Evolutionary conservation across 2,329 filamentous ascomycete species (phyloP).

Genomic region (Stylonectria norvegica): DNA sequence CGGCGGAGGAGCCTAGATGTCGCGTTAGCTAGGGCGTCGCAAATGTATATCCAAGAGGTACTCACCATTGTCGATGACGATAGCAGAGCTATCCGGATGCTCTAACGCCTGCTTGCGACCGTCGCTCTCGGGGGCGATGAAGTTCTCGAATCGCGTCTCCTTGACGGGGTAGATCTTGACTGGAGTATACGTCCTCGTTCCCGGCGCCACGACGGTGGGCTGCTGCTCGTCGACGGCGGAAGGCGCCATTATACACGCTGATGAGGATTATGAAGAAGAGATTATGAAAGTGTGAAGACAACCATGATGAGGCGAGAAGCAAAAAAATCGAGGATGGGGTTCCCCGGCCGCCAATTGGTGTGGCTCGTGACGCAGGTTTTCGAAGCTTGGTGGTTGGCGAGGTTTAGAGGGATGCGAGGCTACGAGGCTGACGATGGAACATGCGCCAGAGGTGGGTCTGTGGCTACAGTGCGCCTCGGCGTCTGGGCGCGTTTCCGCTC

Average conservation of each 20-base stretch:
- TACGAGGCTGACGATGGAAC: conserved; percentile 34
- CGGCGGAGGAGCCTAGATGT: conserved; percentile 70
- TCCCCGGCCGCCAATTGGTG: conserved; percentile 26
- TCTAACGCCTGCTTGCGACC: conserved; percentile 68
- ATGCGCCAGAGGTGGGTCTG: conserved; percentile 7
- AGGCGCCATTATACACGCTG: conserved; percentile 45
- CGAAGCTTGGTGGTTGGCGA: conserved; percentile 21
- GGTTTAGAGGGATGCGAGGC: conserved; percentile 31
- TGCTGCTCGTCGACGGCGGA: conserved; percentile 50
- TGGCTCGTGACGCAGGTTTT: conserved; percentile 13
- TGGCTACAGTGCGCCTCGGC: no score
- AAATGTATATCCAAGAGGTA: neutral
- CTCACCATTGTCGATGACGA: conserved; percentile 96
- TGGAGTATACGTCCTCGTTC: conserved; percentile 47
- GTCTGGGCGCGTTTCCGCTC: no score
- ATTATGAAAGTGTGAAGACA: conserved; percentile 8
- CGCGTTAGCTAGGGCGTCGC: conserved; percentile 19
- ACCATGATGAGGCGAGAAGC: conserved; percentile 15
- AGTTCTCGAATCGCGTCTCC: conserved; percentile 59
- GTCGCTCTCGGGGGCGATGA: conserved; percentile 54
- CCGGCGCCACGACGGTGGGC: conserved; percentile 34
- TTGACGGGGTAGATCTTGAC: conserved; percentile 58
- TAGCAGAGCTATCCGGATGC: conserved; percentile 62
- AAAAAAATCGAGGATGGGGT: conserved; percentile 6
- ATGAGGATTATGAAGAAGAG: conserved; percentile 6